phyloP scores from a whole-genome alignment of 2,329 filamentous ascomycete species.

The Rhytidhysteron rufulum region DNA sequence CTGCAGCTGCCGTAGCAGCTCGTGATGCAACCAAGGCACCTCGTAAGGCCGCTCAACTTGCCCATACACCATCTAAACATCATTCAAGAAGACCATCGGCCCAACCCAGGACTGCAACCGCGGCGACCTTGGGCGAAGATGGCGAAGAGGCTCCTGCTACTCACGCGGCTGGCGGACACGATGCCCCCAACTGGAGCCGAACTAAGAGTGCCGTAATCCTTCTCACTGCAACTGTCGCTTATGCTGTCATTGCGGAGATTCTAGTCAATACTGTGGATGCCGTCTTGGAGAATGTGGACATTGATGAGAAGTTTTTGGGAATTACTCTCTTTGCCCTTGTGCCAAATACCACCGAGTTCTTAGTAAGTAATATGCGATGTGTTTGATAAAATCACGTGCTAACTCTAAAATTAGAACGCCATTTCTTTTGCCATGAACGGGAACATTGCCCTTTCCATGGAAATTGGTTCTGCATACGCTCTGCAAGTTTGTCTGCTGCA shows the following conservation, averaged over 20 bases:
- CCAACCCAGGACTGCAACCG: conserved; percentile 18
- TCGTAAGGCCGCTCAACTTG: conserved; percentile 48
- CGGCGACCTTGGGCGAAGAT: conserved; percentile 42
- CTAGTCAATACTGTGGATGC: conserved; percentile 95
- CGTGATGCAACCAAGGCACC: conserved; percentile 63
- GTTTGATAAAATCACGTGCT: not conserved
- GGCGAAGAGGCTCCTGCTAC: conserved; percentile 49
- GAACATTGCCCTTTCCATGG: conserved; percentile 97
- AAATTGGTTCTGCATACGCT: conserved; percentile 96
- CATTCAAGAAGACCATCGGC: conserved; percentile 36
- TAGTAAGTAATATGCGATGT: conserved; percentile 63
- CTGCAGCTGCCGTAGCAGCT: conserved; percentile 79
- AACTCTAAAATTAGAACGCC: conserved; percentile 62
- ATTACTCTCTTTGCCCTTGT: conserved; percentile 96
- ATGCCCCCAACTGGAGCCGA: conserved; percentile 97
- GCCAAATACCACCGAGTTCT: conserved; percentile 95
- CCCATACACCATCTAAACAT: conserved; percentile 28
- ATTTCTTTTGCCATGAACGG: conserved; percentile 99
- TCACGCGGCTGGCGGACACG: conserved; percentile 62
- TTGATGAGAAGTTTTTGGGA: conserved; percentile 96
- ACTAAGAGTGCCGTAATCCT: conserved; percentile 87
- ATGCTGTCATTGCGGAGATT: conserved; percentile 96
- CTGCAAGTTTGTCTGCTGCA: conserved; percentile 94
- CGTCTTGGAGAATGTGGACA: conserved; percentile 83
- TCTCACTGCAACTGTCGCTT: conserved; percentile 81